phyloP scores from a whole-genome alignment of 2,329 filamentous ascomycete genomes.

The Fusarium chuoi region DNA sequence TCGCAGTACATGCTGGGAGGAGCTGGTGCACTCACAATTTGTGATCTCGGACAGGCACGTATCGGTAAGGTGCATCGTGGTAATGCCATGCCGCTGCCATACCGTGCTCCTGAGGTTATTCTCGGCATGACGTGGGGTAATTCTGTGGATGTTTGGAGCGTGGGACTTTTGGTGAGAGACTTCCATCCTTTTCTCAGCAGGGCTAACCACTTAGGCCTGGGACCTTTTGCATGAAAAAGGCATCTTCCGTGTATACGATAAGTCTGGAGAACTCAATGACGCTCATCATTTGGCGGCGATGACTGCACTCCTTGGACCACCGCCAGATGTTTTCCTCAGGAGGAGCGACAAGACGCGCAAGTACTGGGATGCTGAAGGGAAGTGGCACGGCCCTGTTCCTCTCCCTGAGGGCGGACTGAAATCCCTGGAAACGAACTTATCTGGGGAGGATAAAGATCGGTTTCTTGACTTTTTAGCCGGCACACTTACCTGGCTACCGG shows the following conservation, averaged over 20 bases:
- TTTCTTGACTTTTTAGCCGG: constrained; percentile 37
- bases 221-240: constrained; percentile 36
- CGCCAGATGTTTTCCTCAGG: constrained; percentile 40
- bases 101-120: constrained; percentile 52
- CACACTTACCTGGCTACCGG: constrained; percentile 41
- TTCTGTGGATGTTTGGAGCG: constrained; percentile 51
- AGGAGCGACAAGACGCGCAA: constrained; percentile 32
- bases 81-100: constrained; percentile 45
- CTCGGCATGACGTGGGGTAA: constrained; percentile 49
- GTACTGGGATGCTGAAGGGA: constrained; percentile 45
- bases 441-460: constrained; percentile 26
- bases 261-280: constrained; percentile 38
- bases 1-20: constrained; percentile 49
- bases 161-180: constrained; percentile 47
- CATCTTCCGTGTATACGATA: constrained; percentile 42
- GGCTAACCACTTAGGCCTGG: constrained; percentile 35
- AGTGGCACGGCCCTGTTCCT: constrained; percentile 42
- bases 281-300: constrained; percentile 46
- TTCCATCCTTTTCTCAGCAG: not conserved
- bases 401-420: constrained; percentile 35
- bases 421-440: constrained; percentile 19
- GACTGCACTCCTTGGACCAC: constrained; percentile 44
- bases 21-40: constrained; percentile 46
- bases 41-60: constrained; percentile 52
- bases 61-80: constrained; percentile 39